Base-by-base conservation (phyloP, 306 rosid genomes). In the Trichosanthes truncata region DNA sequence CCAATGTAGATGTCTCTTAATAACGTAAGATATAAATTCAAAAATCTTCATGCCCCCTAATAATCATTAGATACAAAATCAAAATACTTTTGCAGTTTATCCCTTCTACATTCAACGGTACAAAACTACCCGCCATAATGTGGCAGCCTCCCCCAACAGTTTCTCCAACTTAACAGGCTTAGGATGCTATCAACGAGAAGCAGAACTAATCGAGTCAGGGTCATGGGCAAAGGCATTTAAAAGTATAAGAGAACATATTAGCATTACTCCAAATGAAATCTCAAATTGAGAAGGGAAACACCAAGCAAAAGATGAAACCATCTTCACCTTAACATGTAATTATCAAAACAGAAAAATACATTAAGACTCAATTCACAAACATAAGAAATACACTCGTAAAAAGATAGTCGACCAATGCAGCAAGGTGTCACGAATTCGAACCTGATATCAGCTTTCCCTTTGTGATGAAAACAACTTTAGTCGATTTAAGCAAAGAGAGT, bases 401-500 rank as follows among this genome's bases (percentile, higher is more conserved):
- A 11, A 43, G 74, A 46, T 14, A 23, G 57, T 7, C 57, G 9
- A 72, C 59, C 55, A 45, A 72, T 7, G 10, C 40, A 25, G 57
- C 13, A 1, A 71, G 23, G 31, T 10, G n/a, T 66, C 23, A 35
- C 7, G 0, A 7, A 52, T 68, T 68, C 2, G 51, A 40, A 68
- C 6, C 74, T 10, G 18, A 9, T 62, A 8, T 46, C 74, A 38
- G 51, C 74, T 67, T 67, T 38, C 74, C 49, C 49, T 20, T 59
- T 40, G 55, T 6, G 33, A 69, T 23, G 77, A 9, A 72, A 72
- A 72, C 77, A 46, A 72, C 77, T 26, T 45, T 14, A 45, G 57
- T 72, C n/a, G 68, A 53, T 21, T 77, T 53, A 56, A 56, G 55
- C 49, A 15, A 77, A 77, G n/a, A 71, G 38, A 43, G 57, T 71